Conservation (phyloP, 2,329 filamentous ascomycete genomes). For the Fusarium sp. region DNA sequence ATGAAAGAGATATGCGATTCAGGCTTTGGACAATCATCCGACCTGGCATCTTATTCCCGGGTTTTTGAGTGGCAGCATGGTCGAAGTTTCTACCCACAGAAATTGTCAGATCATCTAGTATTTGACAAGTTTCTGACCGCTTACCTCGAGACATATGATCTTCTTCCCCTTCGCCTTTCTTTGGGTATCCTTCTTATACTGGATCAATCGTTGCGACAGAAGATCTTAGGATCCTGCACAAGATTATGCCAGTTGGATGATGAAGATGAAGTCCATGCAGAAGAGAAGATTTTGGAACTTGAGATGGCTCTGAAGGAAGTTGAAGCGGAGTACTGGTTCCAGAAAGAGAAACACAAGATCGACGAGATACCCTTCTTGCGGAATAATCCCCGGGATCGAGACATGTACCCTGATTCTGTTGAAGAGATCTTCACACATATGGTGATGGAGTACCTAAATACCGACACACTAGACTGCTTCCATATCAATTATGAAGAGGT, state of each 20-base stretch:
- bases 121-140: not conserved
- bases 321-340: not conserved
- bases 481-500: not conserved
- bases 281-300: not conserved
- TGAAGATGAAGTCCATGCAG: accelerated
- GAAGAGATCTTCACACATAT: not conserved
- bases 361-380: not conserved
- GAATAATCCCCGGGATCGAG: accelerated
- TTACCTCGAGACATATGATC: accelerated
- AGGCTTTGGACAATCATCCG: not conserved
- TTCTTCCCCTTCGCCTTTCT: accelerated
- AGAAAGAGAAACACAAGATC: not conserved
- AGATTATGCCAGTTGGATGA: accelerated
- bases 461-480: accelerated
- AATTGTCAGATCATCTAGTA: not conserved
- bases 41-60: not conserved
- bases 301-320: not conserved
- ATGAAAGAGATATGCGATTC: not conserved
- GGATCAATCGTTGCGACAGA: accelerated
- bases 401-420: not conserved
- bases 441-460: not conserved
- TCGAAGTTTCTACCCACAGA: accelerated
- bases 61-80: not conserved
- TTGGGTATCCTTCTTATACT: accelerated
- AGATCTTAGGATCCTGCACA: accelerated